phyloP scores from a whole-genome alignment of 2,329 filamentous ascomycete genomes.

The Cercospora sesami region DNA sequence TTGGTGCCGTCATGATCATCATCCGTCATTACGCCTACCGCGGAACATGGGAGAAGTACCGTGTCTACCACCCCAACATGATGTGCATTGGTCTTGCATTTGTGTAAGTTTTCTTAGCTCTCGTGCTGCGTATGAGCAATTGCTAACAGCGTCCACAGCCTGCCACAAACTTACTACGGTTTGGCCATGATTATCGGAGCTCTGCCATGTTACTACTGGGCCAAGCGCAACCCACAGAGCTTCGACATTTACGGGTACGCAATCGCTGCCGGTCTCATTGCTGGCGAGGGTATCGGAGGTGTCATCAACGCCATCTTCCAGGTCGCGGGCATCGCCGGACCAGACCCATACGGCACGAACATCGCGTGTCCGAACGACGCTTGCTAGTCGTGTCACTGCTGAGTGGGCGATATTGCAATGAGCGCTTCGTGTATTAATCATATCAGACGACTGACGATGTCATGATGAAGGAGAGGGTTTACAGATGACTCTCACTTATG shows the following conservation, averaged over 20 bases:
- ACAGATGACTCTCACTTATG: conserved; percentile 8
- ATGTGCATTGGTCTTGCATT: conserved; percentile 60
- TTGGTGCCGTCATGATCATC: conserved; percentile 55
- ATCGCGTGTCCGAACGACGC: conserved; percentile 45
- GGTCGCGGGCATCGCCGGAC: conserved; percentile 46
- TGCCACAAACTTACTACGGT: conserved; percentile 25
- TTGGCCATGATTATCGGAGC: conserved; percentile 59
- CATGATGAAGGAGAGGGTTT: conserved; percentile 1
- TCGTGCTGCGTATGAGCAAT: not conserved
- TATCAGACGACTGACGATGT: conserved; percentile 4
- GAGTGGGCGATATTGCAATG: not conserved
- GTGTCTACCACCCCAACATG: conserved; percentile 61
- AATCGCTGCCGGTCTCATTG: conserved; percentile 61
- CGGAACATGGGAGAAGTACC: conserved; percentile 56
- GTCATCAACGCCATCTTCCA: conserved; percentile 60
- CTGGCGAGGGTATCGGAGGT: conserved; percentile 64
- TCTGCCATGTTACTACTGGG: conserved; percentile 55
- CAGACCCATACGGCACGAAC: conserved; percentile 44
- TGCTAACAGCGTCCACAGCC: conserved; percentile 30
- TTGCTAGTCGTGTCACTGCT: conserved; percentile 28
- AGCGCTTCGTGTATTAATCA: not conserved
- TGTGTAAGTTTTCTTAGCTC: conserved; percentile 37
- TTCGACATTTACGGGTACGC: conserved; percentile 62
- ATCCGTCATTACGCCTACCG: conserved; percentile 57
- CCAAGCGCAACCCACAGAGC: conserved; percentile 52